Conservation (phyloP, 2,329 filamentous ascomycete species). For the Incumbomyces lentus region DNA sequence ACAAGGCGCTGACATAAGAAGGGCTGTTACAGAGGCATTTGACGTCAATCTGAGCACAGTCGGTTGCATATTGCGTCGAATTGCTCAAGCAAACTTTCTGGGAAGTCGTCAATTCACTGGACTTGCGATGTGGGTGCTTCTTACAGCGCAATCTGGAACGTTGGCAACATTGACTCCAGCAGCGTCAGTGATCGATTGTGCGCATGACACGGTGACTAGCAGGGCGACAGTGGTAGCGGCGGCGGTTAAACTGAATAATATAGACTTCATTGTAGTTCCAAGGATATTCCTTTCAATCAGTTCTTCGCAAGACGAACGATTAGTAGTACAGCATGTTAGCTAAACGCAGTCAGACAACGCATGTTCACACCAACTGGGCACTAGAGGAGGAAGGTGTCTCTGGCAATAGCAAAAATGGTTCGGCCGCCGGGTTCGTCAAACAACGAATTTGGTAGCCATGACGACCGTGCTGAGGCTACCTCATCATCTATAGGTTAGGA, state of each 20-base stretch:
- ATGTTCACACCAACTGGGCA: too few relatives aligned
- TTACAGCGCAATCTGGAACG: conserved; percentile 18
- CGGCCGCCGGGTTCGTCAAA: background rate
- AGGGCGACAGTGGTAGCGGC: background rate
- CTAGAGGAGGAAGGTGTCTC: too few relatives aligned
- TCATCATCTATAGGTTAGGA: background rate
- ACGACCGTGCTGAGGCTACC: conserved; percentile 2
- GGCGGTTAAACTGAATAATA: background rate
- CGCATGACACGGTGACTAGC: background rate
- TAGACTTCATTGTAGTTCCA: background rate
- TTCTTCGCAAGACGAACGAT: too few relatives aligned
- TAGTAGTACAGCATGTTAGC: too few relatives aligned
- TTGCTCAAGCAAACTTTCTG: conserved; percentile 21
- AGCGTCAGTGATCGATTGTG: background rate
- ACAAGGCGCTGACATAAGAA: conserved; percentile 19
- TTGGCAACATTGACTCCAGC: conserved; percentile 12
- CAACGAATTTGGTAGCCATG: conserved; percentile 5
- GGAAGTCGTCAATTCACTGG: conserved; percentile 6
- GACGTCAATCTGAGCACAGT: conserved; percentile 20
- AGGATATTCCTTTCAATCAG: too few relatives aligned
- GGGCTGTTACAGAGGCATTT: conserved; percentile 18
- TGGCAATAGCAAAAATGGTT: too few relatives aligned
- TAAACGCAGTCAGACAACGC: too few relatives aligned
- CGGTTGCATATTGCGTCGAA: conserved; percentile 16
- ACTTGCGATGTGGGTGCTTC: background rate